Percentiles rank a stretch among this genome's conserved stretches.
phyloP scores from a whole-genome alignment of 768 basidiomycete species.

The Boletus insuetus region DNA sequence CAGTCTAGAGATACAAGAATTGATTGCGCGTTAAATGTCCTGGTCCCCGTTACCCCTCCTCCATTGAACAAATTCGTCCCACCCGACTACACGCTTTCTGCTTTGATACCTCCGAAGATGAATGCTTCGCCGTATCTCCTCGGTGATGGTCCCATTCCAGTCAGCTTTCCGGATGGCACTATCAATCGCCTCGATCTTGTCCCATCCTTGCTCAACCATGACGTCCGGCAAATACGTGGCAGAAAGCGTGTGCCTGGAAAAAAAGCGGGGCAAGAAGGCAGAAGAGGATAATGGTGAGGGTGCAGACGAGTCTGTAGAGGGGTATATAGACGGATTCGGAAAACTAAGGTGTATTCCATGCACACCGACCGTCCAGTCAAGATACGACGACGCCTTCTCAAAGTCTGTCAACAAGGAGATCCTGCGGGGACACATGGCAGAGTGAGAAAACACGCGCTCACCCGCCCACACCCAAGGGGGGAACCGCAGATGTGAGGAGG shows the following conservation, averaged over 20 bases:
- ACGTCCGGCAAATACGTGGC: constrained; percentile 95
- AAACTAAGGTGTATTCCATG: constrained; percentile 93
- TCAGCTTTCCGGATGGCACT: constrained; percentile 94
- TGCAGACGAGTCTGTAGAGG: constrained; percentile 45
- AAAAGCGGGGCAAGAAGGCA: constrained; percentile 51
- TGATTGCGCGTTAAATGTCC: constrained; percentile 23
- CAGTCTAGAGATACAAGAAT: constrained; percentile 8
- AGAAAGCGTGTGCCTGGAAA: constrained; percentile 60
- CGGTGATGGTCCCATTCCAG: constrained; percentile 78
- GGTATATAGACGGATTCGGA: constrained; percentile 68
- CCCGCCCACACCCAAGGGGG: neutral
- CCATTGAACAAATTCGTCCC: constrained; percentile 80
- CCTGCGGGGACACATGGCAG: constrained; percentile 40
- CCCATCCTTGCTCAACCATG: constrained; percentile 92
- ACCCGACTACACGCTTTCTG: constrained; percentile 59
- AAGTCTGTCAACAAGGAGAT: constrained; percentile 94
- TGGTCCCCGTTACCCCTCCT: constrained; percentile 48
- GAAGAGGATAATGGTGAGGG: constrained; percentile 74
- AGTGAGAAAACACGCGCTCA: neutral
- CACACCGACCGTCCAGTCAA: constrained; percentile 90
- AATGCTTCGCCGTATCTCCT: constrained; percentile 74
- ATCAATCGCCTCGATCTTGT: constrained; percentile 83
- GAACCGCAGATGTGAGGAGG: neutral
- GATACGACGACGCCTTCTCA: constrained; percentile 76
- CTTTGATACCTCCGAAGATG: constrained; percentile 83